Evolutionary conservation across 1,284 basidiomycete genomes (phyloP), one percentile per base, ranked within the genome.

Genomic region (Trametes versicolor): DNA sequence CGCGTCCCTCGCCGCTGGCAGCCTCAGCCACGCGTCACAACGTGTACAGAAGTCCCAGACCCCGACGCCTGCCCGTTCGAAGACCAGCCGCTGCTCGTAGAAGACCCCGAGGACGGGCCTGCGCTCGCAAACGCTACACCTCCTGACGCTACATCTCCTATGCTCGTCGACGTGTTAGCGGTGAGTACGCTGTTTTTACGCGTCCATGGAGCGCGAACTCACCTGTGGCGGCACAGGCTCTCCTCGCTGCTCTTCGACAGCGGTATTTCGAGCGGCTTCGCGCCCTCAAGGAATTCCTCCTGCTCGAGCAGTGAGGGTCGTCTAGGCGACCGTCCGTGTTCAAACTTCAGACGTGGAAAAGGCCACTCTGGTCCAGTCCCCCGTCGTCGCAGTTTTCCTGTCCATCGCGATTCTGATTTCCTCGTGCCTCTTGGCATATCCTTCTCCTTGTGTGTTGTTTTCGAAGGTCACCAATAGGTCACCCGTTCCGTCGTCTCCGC

Each of bases 61-160:
- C 12, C 21, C 36, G 52, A 53, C 37, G 52, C 52, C 36, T 53
- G 21, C 12, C 49, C 19, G 37, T 52, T 32, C 49, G 58, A 52
- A 23, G 49, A 59, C 37, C 49, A 52, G 17, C 27, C 48, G 36
- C 27, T 52, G 21, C 12, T 10, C 10, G 36, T 43, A 2, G 49
- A 3, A 2, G 58, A 25, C 41, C 17, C 2, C 47, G 34, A 2
- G 1, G 6, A 4, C 3, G 41, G 41, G 41, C 6, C 41, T 6
- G 21, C 41, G 47, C 21, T 39, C 57, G 47, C n/a, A 12, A 47
- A 25, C 10, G n/a, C 47, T 23, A 21, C 34, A 17, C 41, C 41
- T 17, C 6, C 41, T 8, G 19, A 10, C 17, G 1, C 41, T n/a
- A 19, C 41, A 10, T 39, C 37, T 43, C 6, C 15, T 17, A 19